phyloP scores from a whole-genome alignment of 2,329 filamentous ascomycete genomes.

The Byssothecium circinans region DNA sequence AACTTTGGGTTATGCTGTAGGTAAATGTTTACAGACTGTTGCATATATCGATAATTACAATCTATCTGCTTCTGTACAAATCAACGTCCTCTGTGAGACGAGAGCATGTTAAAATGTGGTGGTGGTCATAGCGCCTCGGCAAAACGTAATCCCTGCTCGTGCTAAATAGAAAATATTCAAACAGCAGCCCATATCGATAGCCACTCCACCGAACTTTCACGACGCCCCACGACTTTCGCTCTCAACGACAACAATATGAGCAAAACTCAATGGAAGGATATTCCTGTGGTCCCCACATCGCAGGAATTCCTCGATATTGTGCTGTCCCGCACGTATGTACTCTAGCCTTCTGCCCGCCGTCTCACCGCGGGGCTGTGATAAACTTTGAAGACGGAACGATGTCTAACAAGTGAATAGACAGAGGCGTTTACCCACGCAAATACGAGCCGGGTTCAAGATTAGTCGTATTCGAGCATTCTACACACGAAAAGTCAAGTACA shows the following conservation, averaged over 20 bases:
- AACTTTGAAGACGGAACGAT: no score
- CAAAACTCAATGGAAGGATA: constrained; percentile 59
- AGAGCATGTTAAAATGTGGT: no score
- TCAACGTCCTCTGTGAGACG: no score
- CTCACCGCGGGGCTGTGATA: no score
- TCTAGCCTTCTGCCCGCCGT: no score
- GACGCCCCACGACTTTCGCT: constrained; percentile 14
- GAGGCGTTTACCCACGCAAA: no score
- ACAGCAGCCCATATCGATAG: not conserved
- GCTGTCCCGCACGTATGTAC: no score
- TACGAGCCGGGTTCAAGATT: constrained; percentile 94
- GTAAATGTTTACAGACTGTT: no score
- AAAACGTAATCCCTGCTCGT: not conserved
- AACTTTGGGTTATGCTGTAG: no score
- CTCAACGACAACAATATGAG: constrained; percentile 36
- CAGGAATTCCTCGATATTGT: constrained; percentile 99
- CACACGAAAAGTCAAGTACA: constrained; percentile 92
- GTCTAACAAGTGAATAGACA: no score
- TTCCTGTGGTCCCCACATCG: constrained; percentile 84
- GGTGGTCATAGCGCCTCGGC: constrained; percentile 2
- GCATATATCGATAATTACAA: no score
- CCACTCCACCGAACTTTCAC: constrained; percentile 6
- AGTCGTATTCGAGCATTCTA: constrained; percentile 94
- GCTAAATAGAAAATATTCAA: constrained; percentile 1
- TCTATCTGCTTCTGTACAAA: no score